Conservation (phyloP, 805 yeast genomes). For the Myxozyma sirexii region DNA sequence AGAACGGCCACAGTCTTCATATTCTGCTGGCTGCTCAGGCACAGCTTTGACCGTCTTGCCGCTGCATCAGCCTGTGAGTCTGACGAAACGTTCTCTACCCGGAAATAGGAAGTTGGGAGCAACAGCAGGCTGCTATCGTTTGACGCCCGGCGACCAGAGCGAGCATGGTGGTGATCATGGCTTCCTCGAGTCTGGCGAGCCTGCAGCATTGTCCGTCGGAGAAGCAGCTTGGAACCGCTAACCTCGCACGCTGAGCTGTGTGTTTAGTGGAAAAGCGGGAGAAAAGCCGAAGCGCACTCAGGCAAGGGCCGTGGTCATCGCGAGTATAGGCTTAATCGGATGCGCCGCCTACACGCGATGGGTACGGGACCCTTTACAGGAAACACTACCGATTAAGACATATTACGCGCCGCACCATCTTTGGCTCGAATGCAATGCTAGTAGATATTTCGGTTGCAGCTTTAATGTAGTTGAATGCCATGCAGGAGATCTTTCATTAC, state of each 20-base stretch:
- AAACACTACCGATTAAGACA: no score
- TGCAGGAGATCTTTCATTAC: no score
- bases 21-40: conserved; percentile 11
- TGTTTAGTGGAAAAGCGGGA: not conserved
- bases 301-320: no score
- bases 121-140: conserved; percentile 5
- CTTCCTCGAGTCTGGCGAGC: conserved; percentile 13
- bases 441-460: no score
- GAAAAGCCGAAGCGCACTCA: not conserved
- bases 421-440: no score
- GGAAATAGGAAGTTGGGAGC: conserved; percentile 16
- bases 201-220: conserved; percentile 4
- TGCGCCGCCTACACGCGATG: no score
- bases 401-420: no score
- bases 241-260: no score
- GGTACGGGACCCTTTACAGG: no score
- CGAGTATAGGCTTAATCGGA: no score
- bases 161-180: conserved; percentile 15
- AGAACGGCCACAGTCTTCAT: conserved; percentile 17
- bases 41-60: conserved; percentile 13
- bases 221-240: no score
- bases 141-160: conserved; percentile 13
- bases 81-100: not conserved
- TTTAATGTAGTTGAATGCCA: no score
- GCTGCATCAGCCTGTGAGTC: not conserved